A percentile compares a stretch with the other conserved stretches of the same genome.
Conservation (phyloP, 139 green algal genomes). For the Marvania coccoides region DNA sequence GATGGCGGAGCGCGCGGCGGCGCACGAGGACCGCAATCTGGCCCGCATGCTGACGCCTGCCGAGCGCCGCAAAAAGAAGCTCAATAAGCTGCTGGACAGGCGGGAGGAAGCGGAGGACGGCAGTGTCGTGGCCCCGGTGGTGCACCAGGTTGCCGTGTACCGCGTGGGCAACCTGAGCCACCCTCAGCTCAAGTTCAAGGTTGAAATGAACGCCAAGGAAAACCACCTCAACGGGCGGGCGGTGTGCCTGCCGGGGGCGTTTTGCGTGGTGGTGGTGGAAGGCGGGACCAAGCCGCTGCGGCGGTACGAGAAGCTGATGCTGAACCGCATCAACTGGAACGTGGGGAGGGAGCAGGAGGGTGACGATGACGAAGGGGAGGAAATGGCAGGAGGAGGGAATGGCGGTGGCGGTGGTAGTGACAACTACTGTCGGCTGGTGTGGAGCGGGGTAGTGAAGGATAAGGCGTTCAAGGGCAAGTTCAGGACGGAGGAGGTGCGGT, state of each 20-base stretch:
- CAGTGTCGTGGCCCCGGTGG: not conserved
- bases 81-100: constrained; percentile 80
- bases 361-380: constrained; percentile 39
- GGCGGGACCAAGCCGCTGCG: constrained; percentile 53
- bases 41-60: constrained; percentile 87
- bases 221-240: constrained; percentile 42
- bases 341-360: constrained; percentile 34
- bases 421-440: constrained; percentile 55
- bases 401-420: no score
- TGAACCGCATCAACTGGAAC: constrained; percentile 89
- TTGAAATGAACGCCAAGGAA: constrained; percentile 85
- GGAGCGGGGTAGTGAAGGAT: constrained; percentile 60
- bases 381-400: no score
- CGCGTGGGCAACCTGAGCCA: constrained; percentile 39
- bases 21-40: constrained; percentile 94
- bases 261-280: constrained; percentile 80
- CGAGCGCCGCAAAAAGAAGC: constrained; percentile 90
- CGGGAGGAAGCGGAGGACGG: constrained; percentile 21
- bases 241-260: constrained; percentile 6
- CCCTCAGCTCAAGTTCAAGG: constrained; percentile 75
- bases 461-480: constrained; percentile 63
- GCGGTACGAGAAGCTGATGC: constrained; percentile 91
- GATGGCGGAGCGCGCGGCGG: constrained; percentile 74
- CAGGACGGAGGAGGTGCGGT: constrained; percentile 27
- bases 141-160: constrained; percentile 31